Evolutionary conservation across 805 yeast species (phyloP), one percentile per base, ranked within the genome.

Genomic region (Candida broadrunensis): DNA sequence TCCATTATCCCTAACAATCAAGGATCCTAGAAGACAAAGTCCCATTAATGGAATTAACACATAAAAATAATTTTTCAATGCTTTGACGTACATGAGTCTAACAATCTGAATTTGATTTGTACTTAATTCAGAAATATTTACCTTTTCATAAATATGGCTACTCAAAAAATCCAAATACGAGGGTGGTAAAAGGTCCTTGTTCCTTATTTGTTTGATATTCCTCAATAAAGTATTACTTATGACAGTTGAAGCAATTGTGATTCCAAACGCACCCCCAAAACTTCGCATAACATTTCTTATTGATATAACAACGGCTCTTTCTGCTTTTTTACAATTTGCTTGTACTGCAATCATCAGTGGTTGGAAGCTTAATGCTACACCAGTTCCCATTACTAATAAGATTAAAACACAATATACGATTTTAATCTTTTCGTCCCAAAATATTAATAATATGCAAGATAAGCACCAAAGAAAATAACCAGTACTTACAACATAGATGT

Each of bases 251-350:
- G 64, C 53, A 8, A 73, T 57, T 1, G 83, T 82, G 25, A 79
- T 61, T 0, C 85, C 85, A 27, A 78, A 60, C 1, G 83, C 72
- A 13, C 82, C 82, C 13, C 85, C 86, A 39, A 80, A 70, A 2
- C 80, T 73, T 41, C 85, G 61, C 35, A 76, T 47, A 20, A 77
- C 77, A 47, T 78, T 78, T 52, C 85, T 65, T 2, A 80, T 65
- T 1, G 81, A 68, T 11, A 78, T 77, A n/a, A 77, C 77, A 14
- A 80, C 79, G 0, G 84, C 81, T 33, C 86, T 56, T 44, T 80
- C 83, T 3, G 70, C 61, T 37, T 70, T 66, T 29, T 46, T 57
- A 14, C 78, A 61, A 43, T 77, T 78, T 0, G 81, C 81, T 43
- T 67, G 73, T 7, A 65, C 60, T 11, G 67, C 55, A n/a, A 67